Base-by-base conservation (phyloP, 176 grass and related monocot genomes). In the Oryza glumipatula region DNA sequence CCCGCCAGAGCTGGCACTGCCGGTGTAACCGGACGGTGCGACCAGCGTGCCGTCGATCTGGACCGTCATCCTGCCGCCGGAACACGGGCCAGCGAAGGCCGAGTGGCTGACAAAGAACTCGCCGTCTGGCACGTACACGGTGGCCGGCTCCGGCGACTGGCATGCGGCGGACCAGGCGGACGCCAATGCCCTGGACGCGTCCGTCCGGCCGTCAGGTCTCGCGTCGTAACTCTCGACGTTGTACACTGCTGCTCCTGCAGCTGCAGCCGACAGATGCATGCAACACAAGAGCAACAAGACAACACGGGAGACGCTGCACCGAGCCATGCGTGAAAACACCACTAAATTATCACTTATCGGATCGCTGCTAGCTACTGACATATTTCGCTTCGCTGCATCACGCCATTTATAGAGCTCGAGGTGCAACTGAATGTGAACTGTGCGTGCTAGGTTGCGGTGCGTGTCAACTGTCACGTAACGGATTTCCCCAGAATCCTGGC, bases 81-180 rank as follows among this genome's bases (percentile, higher is more conserved):
- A 49, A 35, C 92, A 91, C 4, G 88, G 92, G 48, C 92, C 88
- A 0, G 21, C 3, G 54, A 94, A 91, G 65, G 51, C 21, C 52
- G 77, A 80, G 43, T 65, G 74, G 26, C 80, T 76, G 36, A 94
- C 77, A 44, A 84, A 22, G 81, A 89, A 89, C 7, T 30, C 56
- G 12, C 92, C 86, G 41, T 58, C 19, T 16, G 86, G 92, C 82
- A 94, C 92, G 73, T 87, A 68, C 36, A 94, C 56, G 26, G 89
- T 87, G 7, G 82, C 76, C 11, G 86, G 84, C 49, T 54, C 60
- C 11, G 0, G 39, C 3, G 87, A 94, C 11, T 58, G 24, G 72
- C 89, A 92, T 9, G 92, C 89, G 19, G 56, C 73, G 10, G 67
- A 76, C 92, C 89, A 92, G 8, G 92, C 84, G 3, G 26, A 60